Evolutionary conservation across 2,329 filamentous ascomycete genomes (phyloP), one percentile per base, ranked within the genome.

Genomic region (Fusarium sublunatum): DNA sequence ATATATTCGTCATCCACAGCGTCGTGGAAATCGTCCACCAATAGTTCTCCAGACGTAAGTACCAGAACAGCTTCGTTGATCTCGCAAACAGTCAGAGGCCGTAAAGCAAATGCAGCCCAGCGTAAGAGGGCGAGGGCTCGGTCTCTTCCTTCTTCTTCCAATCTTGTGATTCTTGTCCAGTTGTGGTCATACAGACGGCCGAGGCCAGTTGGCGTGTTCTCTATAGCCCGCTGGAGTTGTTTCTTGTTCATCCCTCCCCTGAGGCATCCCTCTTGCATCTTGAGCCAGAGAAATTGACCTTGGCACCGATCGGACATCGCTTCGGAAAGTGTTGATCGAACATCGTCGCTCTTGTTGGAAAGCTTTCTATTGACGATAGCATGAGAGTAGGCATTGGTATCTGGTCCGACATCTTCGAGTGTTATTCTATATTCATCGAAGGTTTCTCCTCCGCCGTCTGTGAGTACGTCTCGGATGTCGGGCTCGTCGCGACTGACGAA

Each of bases 281-380:
- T 73, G 2, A 77, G 58, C 65, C 68, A 76, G 1, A 77, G 56
- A 36, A 78, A 77, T 51, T 76, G 75, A 1, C 74, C 76, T 2
- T 73, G 62, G 52, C 70, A 76, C 9, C 71, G 69, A 13, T 71
- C 39, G 0, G 72, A 58, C 50, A 77, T 68, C 36, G 41, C 57
- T n/a, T 65, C 19, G 13, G 73, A 70, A 7, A 76, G 45, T 4
- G 57, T 47, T 3, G 58, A n/a, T 22, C 58, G 63, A 7, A 72
- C 29, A 2, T 35, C 19, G 4, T 67, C 34, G 26, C 47, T 61
- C 31, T 75, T 74, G 8, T 73, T 74, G 5, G 52, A 15, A 2
- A 78, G 51, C 46, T 71, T 76, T 7, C 48, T 59, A n/a, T 74
- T 46, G 13, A 77, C 65, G 11, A 77, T 70, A 13, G 45, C 63